These are phyloP conservation scores for Fusarium sp. DNA, from an alignment of 2,329 filamentous ascomycete genomes.

Conservation along the genomic window DNA sequence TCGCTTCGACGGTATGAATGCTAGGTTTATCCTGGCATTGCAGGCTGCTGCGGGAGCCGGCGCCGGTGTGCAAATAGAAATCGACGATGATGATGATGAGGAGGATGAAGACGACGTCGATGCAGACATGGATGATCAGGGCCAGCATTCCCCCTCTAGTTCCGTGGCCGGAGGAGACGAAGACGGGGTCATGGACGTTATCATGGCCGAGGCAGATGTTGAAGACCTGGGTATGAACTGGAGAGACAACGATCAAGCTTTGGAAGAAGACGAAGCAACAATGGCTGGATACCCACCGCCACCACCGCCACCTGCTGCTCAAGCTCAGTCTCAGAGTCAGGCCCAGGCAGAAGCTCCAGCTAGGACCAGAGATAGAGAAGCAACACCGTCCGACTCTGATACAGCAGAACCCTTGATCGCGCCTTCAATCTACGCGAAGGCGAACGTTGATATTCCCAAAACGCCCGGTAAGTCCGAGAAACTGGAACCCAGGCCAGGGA, in stretches of 20 bases:
- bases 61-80: constrained; percentile 47
- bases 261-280: constrained; percentile 82
- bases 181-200: constrained; percentile 67
- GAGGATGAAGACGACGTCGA: constrained; percentile 55
- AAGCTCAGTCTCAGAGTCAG: constrained; percentile 61
- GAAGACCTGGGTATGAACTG: constrained; percentile 63
- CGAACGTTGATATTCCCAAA: constrained; percentile 80
- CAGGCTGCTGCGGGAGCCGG: constrained; percentile 50
- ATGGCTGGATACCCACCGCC: constrained; percentile 76
- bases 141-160: constrained; percentile 51
- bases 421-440: constrained; percentile 70
- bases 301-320: constrained; percentile 70
- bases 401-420: constrained; percentile 73
- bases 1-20: constrained; percentile 51
- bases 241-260: constrained; percentile 70
- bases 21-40: constrained; percentile 54
- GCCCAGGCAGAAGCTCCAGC: constrained; percentile 56
- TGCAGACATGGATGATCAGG: constrained; percentile 57
- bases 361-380: constrained; percentile 65
- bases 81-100: constrained; percentile 48
- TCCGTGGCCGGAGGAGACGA: constrained; percentile 56
- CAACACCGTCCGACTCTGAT: constrained; percentile 79
- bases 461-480: constrained; percentile 73
- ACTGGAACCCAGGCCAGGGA: constrained; percentile 71
- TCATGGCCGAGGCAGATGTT: constrained; percentile 67